phyloP scores from a whole-genome alignment of 805 yeast species.

The Saccharomycopsis amapae region DNA sequence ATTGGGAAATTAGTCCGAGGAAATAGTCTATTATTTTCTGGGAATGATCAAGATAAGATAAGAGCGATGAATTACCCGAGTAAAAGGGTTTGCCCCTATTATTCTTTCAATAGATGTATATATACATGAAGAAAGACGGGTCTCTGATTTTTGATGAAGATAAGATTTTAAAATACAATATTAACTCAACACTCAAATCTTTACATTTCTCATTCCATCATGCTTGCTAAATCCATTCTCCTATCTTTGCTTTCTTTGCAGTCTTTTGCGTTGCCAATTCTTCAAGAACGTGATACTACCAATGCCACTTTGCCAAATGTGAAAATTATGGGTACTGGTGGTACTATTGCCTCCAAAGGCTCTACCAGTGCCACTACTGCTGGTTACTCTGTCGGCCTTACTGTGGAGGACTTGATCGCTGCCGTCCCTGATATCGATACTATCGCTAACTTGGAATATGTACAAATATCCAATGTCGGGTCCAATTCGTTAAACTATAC shows the following conservation, averaged over 20 bases:
- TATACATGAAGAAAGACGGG: too few relatives aligned
- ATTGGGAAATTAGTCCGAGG: too few relatives aligned
- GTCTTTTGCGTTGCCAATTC: neutral
- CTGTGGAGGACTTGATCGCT: constrained; percentile 43
- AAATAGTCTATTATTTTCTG: too few relatives aligned
- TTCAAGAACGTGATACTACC: neutral
- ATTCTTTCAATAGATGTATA: too few relatives aligned
- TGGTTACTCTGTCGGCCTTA: constrained; percentile 46
- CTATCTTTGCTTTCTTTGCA: neutral
- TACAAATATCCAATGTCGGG: constrained; percentile 55
- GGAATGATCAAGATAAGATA: too few relatives aligned
- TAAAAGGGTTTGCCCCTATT: too few relatives aligned
- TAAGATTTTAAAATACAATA: too few relatives aligned
- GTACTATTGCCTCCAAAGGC: constrained; percentile 53
- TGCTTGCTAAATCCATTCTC: neutral
- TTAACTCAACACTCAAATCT: too few relatives aligned
- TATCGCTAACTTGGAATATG: constrained; percentile 51
- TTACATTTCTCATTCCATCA: too few relatives aligned
- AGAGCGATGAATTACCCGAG: too few relatives aligned
- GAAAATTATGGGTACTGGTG: constrained; percentile 52
- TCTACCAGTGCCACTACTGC: constrained; percentile 41
- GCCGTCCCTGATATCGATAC: constrained; percentile 50
- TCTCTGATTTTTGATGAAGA: too few relatives aligned
- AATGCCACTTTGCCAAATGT: constrained; percentile 26
- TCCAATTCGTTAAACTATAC: constrained; percentile 48